These are phyloP conservation scores for Rhizomucor pusillus DNA, from an alignment of 371 early-diverging fungal genomes.

Conservation along the genomic window DNA sequence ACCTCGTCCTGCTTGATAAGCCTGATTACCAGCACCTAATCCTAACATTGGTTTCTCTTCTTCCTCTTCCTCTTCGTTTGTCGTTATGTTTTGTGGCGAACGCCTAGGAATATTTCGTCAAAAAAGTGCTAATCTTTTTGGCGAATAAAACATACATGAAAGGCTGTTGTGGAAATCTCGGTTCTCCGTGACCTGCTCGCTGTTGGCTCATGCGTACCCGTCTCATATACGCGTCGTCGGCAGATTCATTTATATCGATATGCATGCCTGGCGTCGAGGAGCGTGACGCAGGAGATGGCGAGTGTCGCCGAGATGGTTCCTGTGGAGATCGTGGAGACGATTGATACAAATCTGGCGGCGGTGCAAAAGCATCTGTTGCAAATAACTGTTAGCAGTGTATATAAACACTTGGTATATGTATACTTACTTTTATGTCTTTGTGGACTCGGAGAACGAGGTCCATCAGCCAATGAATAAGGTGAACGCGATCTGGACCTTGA, in stretches of 20 bases:
- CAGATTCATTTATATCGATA: constrained; percentile 50
- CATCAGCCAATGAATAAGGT: constrained; percentile 13
- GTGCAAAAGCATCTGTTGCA: constrained; percentile 22
- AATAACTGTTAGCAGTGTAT: background rate
- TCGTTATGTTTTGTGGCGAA: too few species aligned
- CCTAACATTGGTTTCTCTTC: constrained; percentile 6
- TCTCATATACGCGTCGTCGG: constrained; percentile 72
- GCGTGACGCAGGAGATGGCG: constrained; percentile 4
- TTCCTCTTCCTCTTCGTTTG: constrained; percentile 3
- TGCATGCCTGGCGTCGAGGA: constrained; percentile 9
- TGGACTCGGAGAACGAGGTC: constrained; percentile 21
- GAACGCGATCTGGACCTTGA: constrained; percentile 18
- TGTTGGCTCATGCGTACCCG: constrained; percentile 34
- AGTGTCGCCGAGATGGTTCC: constrained; percentile 6
- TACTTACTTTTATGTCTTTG: constrained; percentile 14
- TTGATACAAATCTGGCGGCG: constrained; percentile 21
- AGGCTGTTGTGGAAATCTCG: too few species aligned
- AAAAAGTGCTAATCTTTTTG: too few species aligned
- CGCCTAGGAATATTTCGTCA: too few species aligned
- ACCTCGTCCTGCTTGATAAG: constrained; percentile 24
- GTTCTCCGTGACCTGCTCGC: background rate
- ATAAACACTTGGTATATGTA: background rate
- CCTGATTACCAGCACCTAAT: constrained; percentile 26
- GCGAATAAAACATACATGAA: too few species aligned
- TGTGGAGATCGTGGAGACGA: background rate